A percentile compares a stretch with the other conserved stretches of the same genome.
Conservation (phyloP, 1,139 yeast species). For the Sugiyamaella pinicola region DNA sequence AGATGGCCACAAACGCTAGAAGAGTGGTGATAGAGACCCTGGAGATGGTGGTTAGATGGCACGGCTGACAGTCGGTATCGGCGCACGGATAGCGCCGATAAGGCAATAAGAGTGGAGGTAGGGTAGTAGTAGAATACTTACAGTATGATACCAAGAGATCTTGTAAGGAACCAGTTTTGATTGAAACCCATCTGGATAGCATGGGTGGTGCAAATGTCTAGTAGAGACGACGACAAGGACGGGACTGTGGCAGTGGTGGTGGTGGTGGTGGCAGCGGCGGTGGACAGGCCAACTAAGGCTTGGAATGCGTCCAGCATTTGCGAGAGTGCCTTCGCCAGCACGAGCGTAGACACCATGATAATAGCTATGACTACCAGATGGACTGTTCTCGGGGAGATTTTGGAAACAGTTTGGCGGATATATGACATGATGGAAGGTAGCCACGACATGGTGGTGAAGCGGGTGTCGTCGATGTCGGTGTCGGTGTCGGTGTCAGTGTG, state of each 20-base stretch:
- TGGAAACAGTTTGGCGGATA: constrained; percentile 3
- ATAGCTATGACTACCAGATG: constrained; percentile 7
- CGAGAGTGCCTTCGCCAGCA: constrained; percentile 15
- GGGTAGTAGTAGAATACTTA: constrained; percentile 3
- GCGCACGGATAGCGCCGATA: neutral
- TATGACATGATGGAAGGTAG: neutral
- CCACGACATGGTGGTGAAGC: constrained; percentile 1
- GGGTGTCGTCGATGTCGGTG: no score
- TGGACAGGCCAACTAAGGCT: constrained; percentile 11
- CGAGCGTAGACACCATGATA: constrained; percentile 11
- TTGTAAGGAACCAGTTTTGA: constrained; percentile 15
- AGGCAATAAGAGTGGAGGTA: neutral
- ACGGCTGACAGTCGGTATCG: neutral
- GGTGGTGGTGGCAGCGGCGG: constrained; percentile 1
- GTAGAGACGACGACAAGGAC: neutral
- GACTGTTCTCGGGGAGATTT: constrained; percentile 16
- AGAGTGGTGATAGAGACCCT: constrained; percentile 19
- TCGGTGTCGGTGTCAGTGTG: no score
- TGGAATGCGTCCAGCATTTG: constrained; percentile 17
- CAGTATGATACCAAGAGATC: constrained; percentile 12
- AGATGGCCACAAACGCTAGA: constrained; percentile 22
- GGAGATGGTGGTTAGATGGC: neutral
- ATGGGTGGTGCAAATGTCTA: constrained; percentile 5
- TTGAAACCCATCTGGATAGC: constrained; percentile 18
- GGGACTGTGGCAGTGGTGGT: constrained; percentile 4